A percentile compares a stretch with the other conserved stretches of the same genome.
phyloP scores from a whole-genome alignment of 139 green algal species.

The Micromonas pusilla region DNA sequence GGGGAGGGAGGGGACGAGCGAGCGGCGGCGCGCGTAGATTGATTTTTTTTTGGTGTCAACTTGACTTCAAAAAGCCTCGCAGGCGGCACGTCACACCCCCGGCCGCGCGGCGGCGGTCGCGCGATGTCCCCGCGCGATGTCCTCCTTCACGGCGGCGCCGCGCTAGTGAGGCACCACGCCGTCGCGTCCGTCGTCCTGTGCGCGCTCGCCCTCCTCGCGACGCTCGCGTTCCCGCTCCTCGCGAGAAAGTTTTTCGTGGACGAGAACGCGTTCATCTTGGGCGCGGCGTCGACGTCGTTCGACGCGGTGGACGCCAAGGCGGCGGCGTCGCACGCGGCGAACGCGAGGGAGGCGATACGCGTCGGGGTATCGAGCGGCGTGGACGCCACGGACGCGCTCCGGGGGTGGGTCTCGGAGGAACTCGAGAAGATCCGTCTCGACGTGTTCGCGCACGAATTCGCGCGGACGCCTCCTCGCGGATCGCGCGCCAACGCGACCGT shows the following conservation, averaged over 20 bases:
- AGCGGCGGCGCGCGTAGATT: too few relatives aligned
- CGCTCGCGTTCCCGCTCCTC: background rate
- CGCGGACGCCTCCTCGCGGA: too few relatives aligned
- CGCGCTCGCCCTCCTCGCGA: background rate
- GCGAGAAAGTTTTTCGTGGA: background rate
- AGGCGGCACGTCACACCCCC: too few relatives aligned
- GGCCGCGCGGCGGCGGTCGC: too few relatives aligned
- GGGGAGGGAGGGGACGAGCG: too few relatives aligned
- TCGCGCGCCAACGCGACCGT: background rate
- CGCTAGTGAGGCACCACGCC: background rate
- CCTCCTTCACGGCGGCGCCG: too few relatives aligned
- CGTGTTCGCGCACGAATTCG: background rate
- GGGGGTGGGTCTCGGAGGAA: background rate
- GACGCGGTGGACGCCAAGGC: background rate
- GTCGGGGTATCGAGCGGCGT: background rate
- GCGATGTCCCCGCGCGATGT: background rate
- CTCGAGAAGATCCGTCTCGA: background rate
- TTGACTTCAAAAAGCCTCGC: too few relatives aligned
- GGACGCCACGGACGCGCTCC: background rate
- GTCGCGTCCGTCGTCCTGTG: background rate
- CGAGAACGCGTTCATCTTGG: conserved; percentile 8
- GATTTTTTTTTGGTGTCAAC: too few relatives aligned
- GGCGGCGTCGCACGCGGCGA: background rate
- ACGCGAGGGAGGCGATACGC: background rate
- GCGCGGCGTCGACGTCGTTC: background rate